These are phyloP conservation scores for Metarhizium humberi DNA, from an alignment of 2,329 filamentous ascomycete species.

Conservation along the genomic window DNA sequence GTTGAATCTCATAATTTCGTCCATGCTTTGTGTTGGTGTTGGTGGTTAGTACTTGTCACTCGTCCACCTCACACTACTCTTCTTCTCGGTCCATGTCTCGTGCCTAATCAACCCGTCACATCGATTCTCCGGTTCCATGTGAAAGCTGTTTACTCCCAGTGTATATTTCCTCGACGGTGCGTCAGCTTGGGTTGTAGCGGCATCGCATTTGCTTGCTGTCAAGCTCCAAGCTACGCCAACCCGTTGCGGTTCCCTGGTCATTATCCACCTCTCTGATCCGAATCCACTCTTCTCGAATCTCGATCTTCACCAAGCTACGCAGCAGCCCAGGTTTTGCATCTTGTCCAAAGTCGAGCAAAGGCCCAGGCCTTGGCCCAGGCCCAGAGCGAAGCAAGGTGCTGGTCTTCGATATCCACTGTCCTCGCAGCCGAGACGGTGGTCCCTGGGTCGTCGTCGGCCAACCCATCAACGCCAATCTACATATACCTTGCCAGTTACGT, in stretches of 20 bases:
- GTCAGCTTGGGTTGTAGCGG: background rate
- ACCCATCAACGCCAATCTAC: background rate
- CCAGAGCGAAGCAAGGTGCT: conserved; percentile 4
- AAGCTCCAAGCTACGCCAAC: background rate
- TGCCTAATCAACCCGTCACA: background rate
- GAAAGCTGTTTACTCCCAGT: background rate
- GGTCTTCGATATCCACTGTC: background rate
- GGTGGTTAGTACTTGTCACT: background rate
- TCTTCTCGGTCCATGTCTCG: background rate
- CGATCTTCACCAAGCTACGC: conserved; percentile 13
- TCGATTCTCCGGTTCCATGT: background rate
- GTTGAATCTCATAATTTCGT: background rate
- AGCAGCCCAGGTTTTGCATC: background rate
- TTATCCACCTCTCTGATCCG: background rate
- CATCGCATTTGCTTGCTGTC: background rate
- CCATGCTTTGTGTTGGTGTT: no score
- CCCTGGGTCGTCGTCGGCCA: background rate
- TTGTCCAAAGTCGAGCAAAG: background rate
- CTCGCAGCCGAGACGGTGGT: background rate
- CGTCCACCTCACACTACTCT: background rate
- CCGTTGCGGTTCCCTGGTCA: background rate
- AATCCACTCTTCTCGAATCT: conserved; percentile 12
- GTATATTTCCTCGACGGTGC: background rate
- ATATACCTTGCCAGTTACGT: background rate
- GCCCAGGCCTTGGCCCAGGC: conserved; percentile 12